phyloP scores from a whole-genome alignment of 2,329 filamentous ascomycete species.

The Penicillium digitatum region DNA sequence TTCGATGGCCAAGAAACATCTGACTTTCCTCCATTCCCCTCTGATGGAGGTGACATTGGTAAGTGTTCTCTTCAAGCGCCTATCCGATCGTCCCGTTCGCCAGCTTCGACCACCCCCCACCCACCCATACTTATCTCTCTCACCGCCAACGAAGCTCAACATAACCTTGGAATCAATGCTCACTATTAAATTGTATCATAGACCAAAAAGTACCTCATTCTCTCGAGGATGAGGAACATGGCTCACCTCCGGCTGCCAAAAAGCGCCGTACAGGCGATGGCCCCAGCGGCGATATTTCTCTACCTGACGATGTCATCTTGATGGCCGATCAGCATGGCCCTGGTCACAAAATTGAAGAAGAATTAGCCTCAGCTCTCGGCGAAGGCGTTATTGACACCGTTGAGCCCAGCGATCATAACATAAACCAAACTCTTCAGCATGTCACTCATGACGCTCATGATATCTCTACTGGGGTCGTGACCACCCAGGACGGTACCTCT shows the following conservation, averaged over 20 bases:
- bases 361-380: constrained; percentile 35
- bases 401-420: constrained; percentile 22
- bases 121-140: background rate
- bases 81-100: constrained; percentile 5
- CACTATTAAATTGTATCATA: constrained; percentile 7
- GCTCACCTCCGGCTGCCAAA: constrained; percentile 37
- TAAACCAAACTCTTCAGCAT: constrained; percentile 22
- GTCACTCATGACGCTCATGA: constrained; percentile 15
- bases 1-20: constrained; percentile 29
- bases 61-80: constrained; percentile 17
- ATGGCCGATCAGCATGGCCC: constrained; percentile 25
- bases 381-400: constrained; percentile 28
- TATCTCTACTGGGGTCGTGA: constrained; percentile 13
- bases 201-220: constrained; percentile 32
- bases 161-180: background rate
- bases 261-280: constrained; percentile 39
- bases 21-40: constrained; percentile 30
- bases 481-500: constrained; percentile 22
- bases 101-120: background rate
- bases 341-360: constrained; percentile 36
- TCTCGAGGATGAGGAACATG: constrained; percentile 32
- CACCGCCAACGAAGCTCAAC: constrained; percentile 1
- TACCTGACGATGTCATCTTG: constrained; percentile 17
- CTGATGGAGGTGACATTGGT: constrained; percentile 34
- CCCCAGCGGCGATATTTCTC: constrained; percentile 22